These are phyloP conservation scores for Phaffomyces opuntiae DNA, from an alignment of 805 yeast species.

Conservation along the genomic window DNA sequence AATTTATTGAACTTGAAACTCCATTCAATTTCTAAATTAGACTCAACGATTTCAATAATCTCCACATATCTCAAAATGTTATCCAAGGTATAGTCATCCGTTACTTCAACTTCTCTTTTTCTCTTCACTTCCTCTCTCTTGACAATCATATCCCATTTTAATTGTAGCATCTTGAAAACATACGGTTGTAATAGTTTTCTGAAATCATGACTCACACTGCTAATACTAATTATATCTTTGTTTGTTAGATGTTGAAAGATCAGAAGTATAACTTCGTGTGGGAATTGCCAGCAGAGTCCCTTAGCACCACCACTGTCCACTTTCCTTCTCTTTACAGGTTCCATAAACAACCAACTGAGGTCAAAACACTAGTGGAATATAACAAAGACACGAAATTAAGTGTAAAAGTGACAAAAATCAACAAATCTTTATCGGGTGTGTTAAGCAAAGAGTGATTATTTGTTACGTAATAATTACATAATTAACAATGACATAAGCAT, in stretches of 20 bases:
- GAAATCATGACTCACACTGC: constrained; percentile 4
- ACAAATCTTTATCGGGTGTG: too few species aligned
- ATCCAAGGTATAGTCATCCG: constrained; percentile 4
- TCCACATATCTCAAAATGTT: constrained; percentile 18
- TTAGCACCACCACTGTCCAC: neutral
- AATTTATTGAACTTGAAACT: constrained; percentile 25
- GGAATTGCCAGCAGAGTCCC: constrained; percentile 4
- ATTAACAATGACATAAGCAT: too few species aligned
- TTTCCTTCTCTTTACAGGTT: neutral
- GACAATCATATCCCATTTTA: constrained; percentile 14
- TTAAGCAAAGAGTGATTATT: too few species aligned
- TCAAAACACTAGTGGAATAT: too few species aligned
- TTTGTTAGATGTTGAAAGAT: constrained; percentile 14
- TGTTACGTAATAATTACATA: too few species aligned
- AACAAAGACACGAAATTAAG: too few species aligned
- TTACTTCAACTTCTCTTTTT: neutral
- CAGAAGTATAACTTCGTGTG: constrained; percentile 16
- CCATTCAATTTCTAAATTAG: constrained; percentile 29
- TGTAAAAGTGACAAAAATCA: too few species aligned
- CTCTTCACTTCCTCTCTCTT: neutral
- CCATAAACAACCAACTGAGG: neutral
- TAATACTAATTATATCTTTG: constrained; percentile 11
- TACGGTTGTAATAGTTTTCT: constrained; percentile 16
- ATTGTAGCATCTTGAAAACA: constrained; percentile 8
- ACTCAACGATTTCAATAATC: constrained; percentile 21